Percentiles rank a stretch among this genome's conserved stretches.
Conservation (phyloP, 2,329 filamentous ascomycete species). For the Pseudocercospora eumusae region DNA sequence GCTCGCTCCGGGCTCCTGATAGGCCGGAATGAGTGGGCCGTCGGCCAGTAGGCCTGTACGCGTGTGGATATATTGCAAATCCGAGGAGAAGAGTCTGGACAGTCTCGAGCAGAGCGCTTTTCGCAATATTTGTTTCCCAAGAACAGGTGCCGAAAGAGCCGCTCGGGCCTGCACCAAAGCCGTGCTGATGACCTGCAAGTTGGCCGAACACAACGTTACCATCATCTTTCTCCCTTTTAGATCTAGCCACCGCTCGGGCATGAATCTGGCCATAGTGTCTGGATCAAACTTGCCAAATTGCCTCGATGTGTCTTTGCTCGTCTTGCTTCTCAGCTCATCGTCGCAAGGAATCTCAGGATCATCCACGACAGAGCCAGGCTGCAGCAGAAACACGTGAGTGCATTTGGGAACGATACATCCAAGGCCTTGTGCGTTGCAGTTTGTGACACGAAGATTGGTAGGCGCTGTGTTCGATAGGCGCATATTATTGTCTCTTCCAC, state of each 20-base stretch:
- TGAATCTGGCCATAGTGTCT: neutral
- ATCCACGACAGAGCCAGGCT: neutral
- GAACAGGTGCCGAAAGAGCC: neutral
- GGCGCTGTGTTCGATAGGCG: neutral
- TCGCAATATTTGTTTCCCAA: neutral
- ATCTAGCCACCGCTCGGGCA: neutral
- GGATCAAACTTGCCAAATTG: neutral
- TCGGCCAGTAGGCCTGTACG: neutral
- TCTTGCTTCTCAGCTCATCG: neutral
- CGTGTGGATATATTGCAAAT: neutral
- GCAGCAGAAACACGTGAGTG: neutral
- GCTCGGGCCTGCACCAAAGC: neutral
- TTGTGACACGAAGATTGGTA: neutral
- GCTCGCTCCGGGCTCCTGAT: slow-evolving; percentile 2
- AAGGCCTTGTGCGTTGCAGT: neutral
- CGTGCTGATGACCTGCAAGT: neutral
- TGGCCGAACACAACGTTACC: neutral
- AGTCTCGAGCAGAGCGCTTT: neutral
- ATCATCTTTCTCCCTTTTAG: neutral
- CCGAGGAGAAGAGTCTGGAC: neutral
- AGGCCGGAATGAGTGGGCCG: slow-evolving; percentile 5
- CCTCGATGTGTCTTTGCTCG: neutral
- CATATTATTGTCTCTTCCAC: neutral
- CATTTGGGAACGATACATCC: neutral
- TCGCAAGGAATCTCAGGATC: neutral